Base-by-base conservation (phyloP, 345 rosid genomes). In the Populus ilicifolia region DNA sequence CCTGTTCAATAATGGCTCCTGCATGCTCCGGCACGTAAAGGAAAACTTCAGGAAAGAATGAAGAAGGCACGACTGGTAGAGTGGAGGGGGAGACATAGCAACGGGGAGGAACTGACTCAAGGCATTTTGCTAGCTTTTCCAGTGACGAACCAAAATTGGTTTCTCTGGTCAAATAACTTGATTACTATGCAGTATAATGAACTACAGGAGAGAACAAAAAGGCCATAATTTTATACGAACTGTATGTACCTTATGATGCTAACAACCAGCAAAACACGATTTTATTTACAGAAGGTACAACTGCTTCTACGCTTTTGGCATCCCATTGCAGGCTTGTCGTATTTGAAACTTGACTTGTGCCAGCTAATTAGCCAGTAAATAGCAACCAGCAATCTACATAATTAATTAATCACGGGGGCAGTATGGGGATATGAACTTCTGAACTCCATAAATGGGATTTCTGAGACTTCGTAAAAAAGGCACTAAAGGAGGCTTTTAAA, bases 101-200 rank as follows among this genome's bases (percentile, higher is more conserved):
- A 21, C 61, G 61, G n/a, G 61, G 61, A 21, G 23, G 61, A 54
- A 20, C 2, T 54, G 61, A 25, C 6, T 54, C 25, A 21, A 7
- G 61, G n/a, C 25, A 18, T 64, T 29, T 61, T 75, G 6, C 41
- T 61, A 63, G 71, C 25, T 80, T 69, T 46, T 67, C 25, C 35
- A 63, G 21, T 30, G 33, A 25, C 12, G 17, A 52, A 71, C 69
- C 79, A 83, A 73, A 81, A 76, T 74, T 76, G 68, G 44, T 67
- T 46, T 74, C 72, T 54, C 74, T 43, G 36, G 77, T 76, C 59
- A 81, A 88, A 72, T 79, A 85, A 87, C 77, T 80, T 83, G 77
- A 59, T 80, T 77, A 76, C 90, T 87, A 84, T 86, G 83, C 88
- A 79, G 52, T 54, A 77, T 30, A 77, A 78, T 69, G 73, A 50